Base-by-base conservation (phyloP, 192 early-diverging fungal species). In the Rhizophagus clarus region DNA sequence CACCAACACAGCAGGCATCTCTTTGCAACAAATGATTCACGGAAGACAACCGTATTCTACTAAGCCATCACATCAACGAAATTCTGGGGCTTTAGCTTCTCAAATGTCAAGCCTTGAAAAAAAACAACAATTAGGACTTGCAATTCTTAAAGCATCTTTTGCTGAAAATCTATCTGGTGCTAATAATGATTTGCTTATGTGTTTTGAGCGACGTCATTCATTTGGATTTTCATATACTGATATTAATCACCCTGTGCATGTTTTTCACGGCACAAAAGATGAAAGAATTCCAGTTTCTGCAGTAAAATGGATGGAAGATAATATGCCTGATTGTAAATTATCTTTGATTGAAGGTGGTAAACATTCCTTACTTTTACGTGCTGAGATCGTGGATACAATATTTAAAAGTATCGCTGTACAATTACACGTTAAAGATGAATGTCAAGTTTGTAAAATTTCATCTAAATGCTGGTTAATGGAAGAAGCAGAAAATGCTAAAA, bases 241-340 rank as follows among this genome's bases (percentile, higher is more conserved):
- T 81, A 82, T 85, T 31, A 81, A 82, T 24, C 79, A 82, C 29
- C 82, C 84, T 2, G 84, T 85, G 0, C 84, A 85, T 81, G 84
- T 85, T 31, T 85, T 85, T 64, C 83, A 82, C 77, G 84, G 84
- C 11, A 85, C 84, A 42, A 85, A 85, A 79, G 84, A 83, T 81
- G 73, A 72, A 1, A 78, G 83, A n/a, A 85, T 85, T 79, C 81
- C 84, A 31, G 77, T 62, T 37, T 80, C 83, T 42, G 84, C 84
- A 8, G 84, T 85, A 47, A 81, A 83, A 72, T 85, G 84, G 84
- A 85, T 85, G 84, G 84, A 83, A 51, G 82, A 83, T 63, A 51
- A 79, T 62, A 72, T 85, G 68, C 82, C 84, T 42, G 82, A 85
- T 17, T 85, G 84, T 63, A 85, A 78, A 32, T 72, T 85, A 34